Base-by-base conservation (phyloP, 768 basidiomycete species). In the Cyclocybe aegerita region DNA sequence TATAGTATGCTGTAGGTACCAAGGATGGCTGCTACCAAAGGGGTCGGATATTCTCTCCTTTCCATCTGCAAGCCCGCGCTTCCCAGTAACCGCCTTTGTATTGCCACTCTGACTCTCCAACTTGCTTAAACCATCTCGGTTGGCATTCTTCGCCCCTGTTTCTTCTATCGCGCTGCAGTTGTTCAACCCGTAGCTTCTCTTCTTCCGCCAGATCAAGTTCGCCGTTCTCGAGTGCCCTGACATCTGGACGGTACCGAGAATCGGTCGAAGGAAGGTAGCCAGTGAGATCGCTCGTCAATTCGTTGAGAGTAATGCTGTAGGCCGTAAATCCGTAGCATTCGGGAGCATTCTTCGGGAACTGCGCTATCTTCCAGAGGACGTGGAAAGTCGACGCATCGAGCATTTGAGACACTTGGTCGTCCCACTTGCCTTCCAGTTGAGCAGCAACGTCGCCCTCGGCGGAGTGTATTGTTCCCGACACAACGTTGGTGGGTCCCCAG, bases 1-100 rank as follows among this genome's bases (percentile, higher is more conserved):
- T 12, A 34, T 31, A 8, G 6, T 33, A 42, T 8, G 38, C 7
- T 42, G 9, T n/a, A 5, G 8, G 12, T 15, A 45, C 9, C 23
- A 48, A 12, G 39, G 39, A 48, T 43, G 5, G 3, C 23, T 23
- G 23, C 23, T 82, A 90, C 89, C 89, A 91, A 35, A 91, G 71
- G 9, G 82, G 68, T 48, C 74, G 68, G 39, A 80, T 65, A 5
- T 63, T 49, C 9, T 67, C 66, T 40, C 68, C 74, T 59, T 80
- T 82, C 88, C 88, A 92, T 37, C 81, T 78, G 41, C 70, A 74
- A 45, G 75, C 73, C 56, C 87, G 77, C 32, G 79, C 76, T 59
- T 93, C 90, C 91, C 91, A 93, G 63, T 93, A 93, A 11, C 86
- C 88, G 35, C 92, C 90, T 15, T 58, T 65, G 61, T 92, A 93